Evolutionary conservation across 1,139 yeast species (phyloP).

Genomic region (Debaryomycetaceae sp.): DNA sequence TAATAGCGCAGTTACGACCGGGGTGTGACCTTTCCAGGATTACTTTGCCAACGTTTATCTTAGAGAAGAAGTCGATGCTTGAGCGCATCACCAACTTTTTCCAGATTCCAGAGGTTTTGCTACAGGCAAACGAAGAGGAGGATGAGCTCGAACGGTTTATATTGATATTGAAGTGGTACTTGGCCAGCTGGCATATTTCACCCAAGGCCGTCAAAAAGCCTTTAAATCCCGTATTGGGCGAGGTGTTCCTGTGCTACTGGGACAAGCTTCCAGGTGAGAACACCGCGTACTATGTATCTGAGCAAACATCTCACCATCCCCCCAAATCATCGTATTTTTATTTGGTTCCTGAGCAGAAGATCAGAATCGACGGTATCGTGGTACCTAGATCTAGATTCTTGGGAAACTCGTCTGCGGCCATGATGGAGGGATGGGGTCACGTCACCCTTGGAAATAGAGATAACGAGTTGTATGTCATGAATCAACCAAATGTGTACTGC

Average conservation of each 20-base stretch:
- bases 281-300: constrained; percentile 80
- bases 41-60: constrained; percentile 89
- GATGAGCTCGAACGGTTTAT: constrained; percentile 70
- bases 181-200: constrained; percentile 96
- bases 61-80: constrained; percentile 93
- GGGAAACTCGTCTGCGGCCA: constrained; percentile 95
- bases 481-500: constrained; percentile 96
- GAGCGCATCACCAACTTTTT: constrained; percentile 91
- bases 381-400: constrained; percentile 84
- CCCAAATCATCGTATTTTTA: constrained; percentile 94
- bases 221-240: constrained; percentile 90
- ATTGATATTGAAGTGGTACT: constrained; percentile 77
- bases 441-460: constrained; percentile 64
- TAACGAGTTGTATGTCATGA: constrained; percentile 68
- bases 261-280: constrained; percentile 64
- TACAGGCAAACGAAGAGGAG: constrained; percentile 59
- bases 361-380: constrained; percentile 85
- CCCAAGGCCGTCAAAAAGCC: constrained; percentile 99
- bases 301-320: constrained; percentile 98
- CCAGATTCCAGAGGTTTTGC: constrained; percentile 72
- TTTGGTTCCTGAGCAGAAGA: constrained; percentile 72
- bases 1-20: constrained; percentile 86
- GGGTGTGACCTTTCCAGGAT: constrained; percentile 89
- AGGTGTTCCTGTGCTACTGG: constrained; percentile 89
- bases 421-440: constrained; percentile 89